Percentiles rank a stretch among this genome's conserved stretches.
Conservation (phyloP, 495 filamentous ascomycete genomes). For the Talaromyces liani region DNA sequence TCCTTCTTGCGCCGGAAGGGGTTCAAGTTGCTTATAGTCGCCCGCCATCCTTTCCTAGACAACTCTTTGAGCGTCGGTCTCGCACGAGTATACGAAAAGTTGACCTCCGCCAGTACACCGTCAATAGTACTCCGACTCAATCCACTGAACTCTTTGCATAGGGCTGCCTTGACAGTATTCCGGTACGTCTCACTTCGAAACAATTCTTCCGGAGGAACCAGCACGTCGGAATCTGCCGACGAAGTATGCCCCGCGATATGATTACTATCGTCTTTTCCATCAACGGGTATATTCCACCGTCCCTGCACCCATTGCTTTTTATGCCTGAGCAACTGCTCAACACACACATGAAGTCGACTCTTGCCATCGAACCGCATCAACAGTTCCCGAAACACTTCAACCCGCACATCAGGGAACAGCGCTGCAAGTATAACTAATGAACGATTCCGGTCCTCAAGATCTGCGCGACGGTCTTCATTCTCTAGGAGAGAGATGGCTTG, state of each 20-base stretch:
- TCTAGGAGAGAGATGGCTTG: constrained; percentile 2
- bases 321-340: constrained; percentile 75
- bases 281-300: constrained; percentile 52
- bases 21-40: constrained; percentile 67
- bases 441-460: constrained; percentile 65
- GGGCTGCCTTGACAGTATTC: constrained; percentile 51
- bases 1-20: constrained; percentile 56
- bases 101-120: constrained; percentile 84
- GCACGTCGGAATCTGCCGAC: constrained; percentile 2
- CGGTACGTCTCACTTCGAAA: constrained; percentile 73
- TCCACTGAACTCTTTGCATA: constrained; percentile 74
- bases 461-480: constrained; percentile 24
- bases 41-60: constrained; percentile 77
- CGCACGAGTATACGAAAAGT: constrained; percentile 77
- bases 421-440: constrained; percentile 62
- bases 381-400: constrained; percentile 91
- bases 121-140: constrained; percentile 74
- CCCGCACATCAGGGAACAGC: constrained; percentile 79
- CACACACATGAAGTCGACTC: constrained; percentile 76
- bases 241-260: constrained; percentile 5
- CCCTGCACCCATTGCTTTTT: constrained; percentile 68
- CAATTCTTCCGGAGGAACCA: constrained; percentile 57
- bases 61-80: constrained; percentile 67
- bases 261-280: constrained; percentile 13
- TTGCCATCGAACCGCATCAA: constrained; percentile 72